Percentiles rank a stretch among this genome's conserved stretches.
These are phyloP conservation scores for Mycena amicta DNA, from an alignment of 768 basidiomycete genomes.

Conservation along the genomic window DNA sequence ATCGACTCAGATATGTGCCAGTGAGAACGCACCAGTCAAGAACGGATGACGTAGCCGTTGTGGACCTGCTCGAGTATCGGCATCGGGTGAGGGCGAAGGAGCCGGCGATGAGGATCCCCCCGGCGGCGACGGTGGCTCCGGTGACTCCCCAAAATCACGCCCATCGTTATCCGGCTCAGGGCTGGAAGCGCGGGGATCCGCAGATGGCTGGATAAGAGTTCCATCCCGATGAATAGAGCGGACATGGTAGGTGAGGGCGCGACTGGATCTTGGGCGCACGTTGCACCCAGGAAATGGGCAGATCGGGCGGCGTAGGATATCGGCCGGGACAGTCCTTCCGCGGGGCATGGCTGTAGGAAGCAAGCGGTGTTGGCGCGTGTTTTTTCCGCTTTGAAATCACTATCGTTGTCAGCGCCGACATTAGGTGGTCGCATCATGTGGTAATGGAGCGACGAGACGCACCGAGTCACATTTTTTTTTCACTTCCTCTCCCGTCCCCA, in stretches of 20 bases:
- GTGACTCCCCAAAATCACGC: neutral
- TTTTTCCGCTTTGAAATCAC: no score
- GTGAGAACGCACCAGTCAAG: neutral
- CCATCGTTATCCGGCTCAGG: neutral
- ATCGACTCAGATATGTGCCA: neutral
- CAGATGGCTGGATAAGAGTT: neutral
- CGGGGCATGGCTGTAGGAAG: neutral
- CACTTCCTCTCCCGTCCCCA: neutral
- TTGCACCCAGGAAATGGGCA: slow-evolving; percentile 4
- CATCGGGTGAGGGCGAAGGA: neutral
- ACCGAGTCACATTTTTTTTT: neutral
- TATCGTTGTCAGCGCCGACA: no score
- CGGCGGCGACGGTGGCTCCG: neutral
- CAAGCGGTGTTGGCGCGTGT: neutral
- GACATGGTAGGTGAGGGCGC: slow-evolving; percentile 1
- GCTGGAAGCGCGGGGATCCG: neutral
- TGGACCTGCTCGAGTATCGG: neutral
- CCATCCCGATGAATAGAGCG: neutral
- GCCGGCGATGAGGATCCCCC: neutral
- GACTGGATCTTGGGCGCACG: neutral
- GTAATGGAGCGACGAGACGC: no score
- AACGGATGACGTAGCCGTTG: neutral
- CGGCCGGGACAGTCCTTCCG: neutral
- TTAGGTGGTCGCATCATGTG: no score
- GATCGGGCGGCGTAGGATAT: neutral